Base-by-base conservation (phyloP, 2,329 filamentous ascomycete genomes). In the Trichothecium sympodiale region DNA sequence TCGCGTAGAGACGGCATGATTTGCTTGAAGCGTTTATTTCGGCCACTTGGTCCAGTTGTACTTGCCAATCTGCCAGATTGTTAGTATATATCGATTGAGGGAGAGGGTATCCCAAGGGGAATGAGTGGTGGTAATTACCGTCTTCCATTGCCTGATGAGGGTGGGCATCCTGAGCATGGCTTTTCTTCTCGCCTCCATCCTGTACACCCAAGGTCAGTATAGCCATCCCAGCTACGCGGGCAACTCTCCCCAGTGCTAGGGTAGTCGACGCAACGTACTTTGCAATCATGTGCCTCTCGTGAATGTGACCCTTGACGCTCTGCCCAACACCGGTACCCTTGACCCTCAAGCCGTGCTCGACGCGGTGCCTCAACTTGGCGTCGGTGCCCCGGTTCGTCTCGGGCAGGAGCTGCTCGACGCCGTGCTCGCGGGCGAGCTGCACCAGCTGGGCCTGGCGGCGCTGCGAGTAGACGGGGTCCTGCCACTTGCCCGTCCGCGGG, bases 151-250 rank as follows among this genome's bases (percentile, higher is more conserved):
- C 59, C 82, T 76, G 57, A 98, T 84, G 65, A 96, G 74, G 52
- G 81, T 77, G 44, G 89, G 87, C 91, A 98, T 98, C 41, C 80
- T 79, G 65, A 93, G 60, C 85, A 96, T 95, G 40, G 91, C 91
- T 60, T 84, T 74, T 71, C 82, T 83, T 63, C 87, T 79, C 65
- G 83, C 77, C 58, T 94, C 86, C 72, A 96, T 74, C 60, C 80
- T 83, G 52, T 41, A 38, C 36, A n/a, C n/a, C n/a, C 26, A 35
- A 25, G 34, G 52, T 64, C 44, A 67, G 56, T 43, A 44, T 37
- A 12, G 14, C 15, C 3, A 8, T 8, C 13, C 18, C 15, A 13
- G 13, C 8, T 5, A 16, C 8, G 13, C 15, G 15, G 8, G 6
- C 8, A 12, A 25, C 29, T 28, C 8, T 34, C 20, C 17, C 20